Percentiles rank a stretch among this genome's conserved stretches.
Conservation (phyloP, 768 basidiomycete species). For the Auriculariales sp. region DNA sequence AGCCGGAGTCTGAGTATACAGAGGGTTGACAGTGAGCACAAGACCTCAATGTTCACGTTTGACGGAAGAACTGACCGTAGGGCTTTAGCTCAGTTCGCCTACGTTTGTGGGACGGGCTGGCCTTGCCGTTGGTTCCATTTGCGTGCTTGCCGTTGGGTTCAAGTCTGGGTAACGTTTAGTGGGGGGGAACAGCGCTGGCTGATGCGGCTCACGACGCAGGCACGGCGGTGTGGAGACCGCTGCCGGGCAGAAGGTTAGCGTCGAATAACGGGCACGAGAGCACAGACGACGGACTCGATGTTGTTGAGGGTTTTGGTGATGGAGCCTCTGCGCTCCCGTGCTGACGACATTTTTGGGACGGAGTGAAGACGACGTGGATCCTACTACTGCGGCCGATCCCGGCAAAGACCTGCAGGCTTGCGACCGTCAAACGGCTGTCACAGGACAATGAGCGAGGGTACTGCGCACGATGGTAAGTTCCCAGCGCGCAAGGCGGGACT, state of each 20-base stretch:
- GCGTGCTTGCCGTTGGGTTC: neutral
- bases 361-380: no score
- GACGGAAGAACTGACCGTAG: no score
- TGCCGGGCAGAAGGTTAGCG: no score
- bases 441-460: no score
- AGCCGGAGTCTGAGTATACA: slow-evolving; percentile 8
- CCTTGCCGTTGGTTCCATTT: neutral
- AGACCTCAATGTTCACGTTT: no score
- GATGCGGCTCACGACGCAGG: neutral
- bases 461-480: no score
- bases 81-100: neutral
- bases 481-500: no score
- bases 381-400: no score
- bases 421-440: no score
- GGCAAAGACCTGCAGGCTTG: no score
- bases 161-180: neutral
- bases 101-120: no score
- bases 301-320: neutral
- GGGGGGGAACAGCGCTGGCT: neutral
- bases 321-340: slow-evolving; percentile 1
- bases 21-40: no score
- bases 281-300: neutral
- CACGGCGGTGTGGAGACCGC: neutral
- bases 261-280: neutral
- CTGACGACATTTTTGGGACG: neutral